Percentiles rank a stretch among this genome's conserved stretches.
Conservation (phyloP, 495 filamentous ascomycete species). For the Durotheca rogersii region DNA sequence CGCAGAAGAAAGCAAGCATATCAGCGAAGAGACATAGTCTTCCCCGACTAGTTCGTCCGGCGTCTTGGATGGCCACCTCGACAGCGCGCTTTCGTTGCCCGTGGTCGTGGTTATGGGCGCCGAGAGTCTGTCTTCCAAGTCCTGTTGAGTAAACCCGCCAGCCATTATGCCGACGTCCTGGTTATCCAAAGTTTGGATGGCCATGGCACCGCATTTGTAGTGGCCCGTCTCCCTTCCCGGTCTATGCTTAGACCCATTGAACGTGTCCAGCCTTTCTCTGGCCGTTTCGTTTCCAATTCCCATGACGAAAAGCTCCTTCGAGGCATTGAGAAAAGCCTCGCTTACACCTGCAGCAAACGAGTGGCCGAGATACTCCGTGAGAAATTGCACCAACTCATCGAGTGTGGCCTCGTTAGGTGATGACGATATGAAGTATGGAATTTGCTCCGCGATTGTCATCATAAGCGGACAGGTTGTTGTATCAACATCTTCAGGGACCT, state of each 20-base stretch:
- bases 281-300: slow-evolving; percentile 24
- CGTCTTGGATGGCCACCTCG: slow-evolving; percentile 72
- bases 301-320: slow-evolving; percentile 17
- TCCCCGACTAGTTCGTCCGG: slow-evolving; percentile 72
- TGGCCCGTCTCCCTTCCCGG: background rate
- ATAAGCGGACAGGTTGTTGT: slow-evolving; percentile 55
- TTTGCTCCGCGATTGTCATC: slow-evolving; percentile 71
- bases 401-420: slow-evolving; percentile 19
- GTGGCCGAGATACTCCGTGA: slow-evolving; percentile 28
- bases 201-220: background rate
- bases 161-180: background rate
- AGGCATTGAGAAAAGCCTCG: slow-evolving; percentile 18
- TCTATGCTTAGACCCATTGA: slow-evolving; percentile 5
- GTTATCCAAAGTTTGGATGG: background rate
- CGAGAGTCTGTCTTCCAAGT: slow-evolving; percentile 38
- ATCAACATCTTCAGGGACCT: slow-evolving; percentile 16
- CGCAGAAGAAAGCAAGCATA: slow-evolving; percentile 73
- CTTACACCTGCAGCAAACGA: slow-evolving; percentile 27
- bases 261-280: slow-evolving; percentile 15
- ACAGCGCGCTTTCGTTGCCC: slow-evolving; percentile 58
- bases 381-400: slow-evolving; percentile 23
- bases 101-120: slow-evolving; percentile 34
- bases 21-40: slow-evolving; percentile 63
- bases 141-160: slow-evolving; percentile 17
- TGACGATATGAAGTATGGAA: slow-evolving; percentile 64